phyloP scores from a whole-genome alignment of 2,329 filamentous ascomycete genomes.

The Thielaviopsis cerberus region DNA sequence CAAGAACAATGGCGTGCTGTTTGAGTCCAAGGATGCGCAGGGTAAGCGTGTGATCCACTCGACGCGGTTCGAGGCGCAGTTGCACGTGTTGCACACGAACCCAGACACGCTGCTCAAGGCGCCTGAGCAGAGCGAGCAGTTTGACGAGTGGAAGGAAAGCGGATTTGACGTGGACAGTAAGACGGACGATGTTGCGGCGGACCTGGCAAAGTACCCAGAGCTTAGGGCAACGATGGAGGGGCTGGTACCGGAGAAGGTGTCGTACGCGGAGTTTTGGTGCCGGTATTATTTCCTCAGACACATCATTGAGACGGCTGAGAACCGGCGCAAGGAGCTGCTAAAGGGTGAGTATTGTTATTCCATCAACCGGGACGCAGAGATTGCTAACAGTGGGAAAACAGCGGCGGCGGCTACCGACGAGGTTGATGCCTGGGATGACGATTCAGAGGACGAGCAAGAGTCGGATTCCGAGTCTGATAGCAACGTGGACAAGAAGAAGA shows the following conservation, averaged over 20 bases:
- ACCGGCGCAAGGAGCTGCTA: slow-evolving; percentile 68
- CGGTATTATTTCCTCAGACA: slow-evolving; percentile 89
- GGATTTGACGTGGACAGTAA: slow-evolving; percentile 63
- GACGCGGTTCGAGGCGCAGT: slow-evolving; percentile 81
- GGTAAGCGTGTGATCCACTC: slow-evolving; percentile 90
- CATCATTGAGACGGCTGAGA: slow-evolving; percentile 84
- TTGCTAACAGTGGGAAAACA: slow-evolving; percentile 16
- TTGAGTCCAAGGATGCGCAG: slow-evolving; percentile 79
- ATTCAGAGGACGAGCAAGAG: slow-evolving; percentile 22
- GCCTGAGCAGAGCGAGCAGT: slow-evolving; percentile 51
- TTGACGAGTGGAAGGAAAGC: slow-evolving; percentile 47
- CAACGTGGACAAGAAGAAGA: slow-evolving; percentile 14
- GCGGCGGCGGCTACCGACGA: slow-evolving; percentile 56
- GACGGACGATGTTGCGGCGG: slow-evolving; percentile 63
- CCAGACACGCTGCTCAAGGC: slow-evolving; percentile 69
- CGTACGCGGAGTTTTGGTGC: slow-evolving; percentile 80
- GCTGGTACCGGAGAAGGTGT: slow-evolving; percentile 79
- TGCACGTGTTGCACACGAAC: slow-evolving; percentile 85
- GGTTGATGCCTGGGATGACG: slow-evolving; percentile 36
- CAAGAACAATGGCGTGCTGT: slow-evolving; percentile 52
- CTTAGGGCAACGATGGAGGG: slow-evolving; percentile 81
- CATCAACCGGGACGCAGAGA: too few species aligned
- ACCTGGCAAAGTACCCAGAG: slow-evolving; percentile 74
- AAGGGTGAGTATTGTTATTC: slow-evolving; percentile 71
- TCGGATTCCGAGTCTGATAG: slow-evolving; percentile 12